These are phyloP conservation scores for Pleurotus tuber-regium DNA, from an alignment of 768 basidiomycete species.

Conservation along the genomic window DNA sequence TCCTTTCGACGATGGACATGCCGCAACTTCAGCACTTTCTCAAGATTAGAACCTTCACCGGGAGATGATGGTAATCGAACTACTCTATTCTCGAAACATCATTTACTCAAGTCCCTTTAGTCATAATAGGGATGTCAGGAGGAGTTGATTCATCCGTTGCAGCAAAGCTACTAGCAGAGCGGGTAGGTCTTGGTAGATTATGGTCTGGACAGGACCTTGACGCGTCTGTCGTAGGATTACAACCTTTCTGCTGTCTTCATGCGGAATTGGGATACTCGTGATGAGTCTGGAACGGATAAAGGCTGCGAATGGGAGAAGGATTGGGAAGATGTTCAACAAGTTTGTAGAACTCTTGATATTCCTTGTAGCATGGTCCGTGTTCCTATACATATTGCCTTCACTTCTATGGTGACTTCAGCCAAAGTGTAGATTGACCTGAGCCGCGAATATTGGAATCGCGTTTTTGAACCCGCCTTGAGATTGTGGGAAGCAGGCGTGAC, in stretches of 20 bases:
- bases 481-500: constrained; percentile 79
- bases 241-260: constrained; percentile 90
- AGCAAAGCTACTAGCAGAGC: constrained; percentile 68
- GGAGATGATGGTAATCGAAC: constrained; percentile 18
- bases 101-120: constrained; percentile 34
- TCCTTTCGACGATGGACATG: background rate
- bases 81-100: too few relatives aligned
- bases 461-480: constrained; percentile 83
- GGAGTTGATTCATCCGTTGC: constrained; percentile 94
- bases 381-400: background rate
- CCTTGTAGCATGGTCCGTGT: constrained; percentile 67
- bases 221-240: constrained; percentile 51
- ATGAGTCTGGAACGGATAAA: constrained; percentile 74
- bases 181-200: constrained; percentile 37
- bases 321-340: constrained; percentile 85
- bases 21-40: background rate
- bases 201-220: background rate
- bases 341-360: constrained; percentile 71
- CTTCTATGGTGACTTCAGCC: background rate
- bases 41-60: constrained; percentile 10
- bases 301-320: constrained; percentile 97
- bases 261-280: constrained; percentile 93
- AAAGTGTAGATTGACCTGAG: constrained; percentile 75
- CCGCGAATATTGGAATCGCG: constrained; percentile 85
- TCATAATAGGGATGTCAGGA: constrained; percentile 92